Evolutionary conservation across 1,284 basidiomycete genomes (phyloP).

Genomic region (Tilletia setariae): DNA sequence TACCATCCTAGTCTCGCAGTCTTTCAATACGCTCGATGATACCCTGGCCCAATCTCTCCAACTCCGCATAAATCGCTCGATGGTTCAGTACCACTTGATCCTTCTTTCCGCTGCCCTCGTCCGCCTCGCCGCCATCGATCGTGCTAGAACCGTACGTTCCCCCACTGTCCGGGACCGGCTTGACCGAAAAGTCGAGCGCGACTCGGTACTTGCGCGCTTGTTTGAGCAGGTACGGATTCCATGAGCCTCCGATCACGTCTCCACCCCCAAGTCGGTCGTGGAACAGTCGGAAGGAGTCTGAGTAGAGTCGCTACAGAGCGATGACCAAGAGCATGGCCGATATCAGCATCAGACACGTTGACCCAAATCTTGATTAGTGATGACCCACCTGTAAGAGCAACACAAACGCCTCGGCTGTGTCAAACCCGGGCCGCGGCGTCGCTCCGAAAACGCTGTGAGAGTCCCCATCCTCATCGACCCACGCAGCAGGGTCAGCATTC

Average conservation of each 20-base stretch:
- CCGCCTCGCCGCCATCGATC: conserved; percentile 9
- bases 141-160: conserved; percentile 9
- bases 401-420: conserved; percentile 71
- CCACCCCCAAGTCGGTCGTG: conserved; percentile 78
- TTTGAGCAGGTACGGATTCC: conserved; percentile 66
- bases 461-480: conserved; percentile 50
- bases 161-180: conserved; percentile 55
- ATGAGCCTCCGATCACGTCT: conserved; percentile 71
- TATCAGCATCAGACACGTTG: too few relatives aligned
- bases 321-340: too few relatives aligned
- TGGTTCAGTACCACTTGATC: conserved; percentile 70
- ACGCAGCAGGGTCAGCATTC: conserved; percentile 46
- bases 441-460: conserved; percentile 22
- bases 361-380: too few relatives aligned
- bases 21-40: conserved; percentile 59
- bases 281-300: conserved; percentile 78
- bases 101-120: conserved; percentile 55
- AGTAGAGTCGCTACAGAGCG: conserved; percentile 65
- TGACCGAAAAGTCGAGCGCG: conserved; percentile 70
- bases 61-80: conserved; percentile 69
- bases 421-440: conserved; percentile 60
- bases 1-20: not conserved
- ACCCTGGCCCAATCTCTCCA: conserved; percentile 72
- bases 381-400: conserved; percentile 54
- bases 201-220: conserved; percentile 69